Conservation (phyloP, 139 green algal genomes). For the Chlamydomonas urium region DNA sequence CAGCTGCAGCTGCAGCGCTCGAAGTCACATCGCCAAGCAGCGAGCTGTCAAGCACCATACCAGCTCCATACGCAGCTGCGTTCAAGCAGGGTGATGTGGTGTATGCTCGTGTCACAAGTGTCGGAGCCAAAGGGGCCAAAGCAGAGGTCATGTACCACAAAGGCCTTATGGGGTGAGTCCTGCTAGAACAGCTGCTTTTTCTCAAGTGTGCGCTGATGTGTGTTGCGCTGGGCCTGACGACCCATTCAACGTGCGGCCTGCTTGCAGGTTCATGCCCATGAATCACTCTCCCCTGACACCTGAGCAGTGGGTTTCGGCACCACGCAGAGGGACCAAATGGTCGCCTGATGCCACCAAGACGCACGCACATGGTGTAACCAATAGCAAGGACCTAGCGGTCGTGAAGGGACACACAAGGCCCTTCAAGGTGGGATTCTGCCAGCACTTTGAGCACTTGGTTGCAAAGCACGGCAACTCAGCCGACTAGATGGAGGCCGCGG, state of each 20-base stretch:
- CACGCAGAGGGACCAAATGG: not conserved
- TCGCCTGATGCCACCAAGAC: not conserved
- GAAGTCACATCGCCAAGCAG: not conserved
- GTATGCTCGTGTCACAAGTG: conserved; percentile 1
- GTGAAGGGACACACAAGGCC: not conserved
- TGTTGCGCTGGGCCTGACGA: not conserved
- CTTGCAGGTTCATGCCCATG: conserved; percentile 8
- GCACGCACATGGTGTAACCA: too few species aligned
- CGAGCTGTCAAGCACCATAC: not conserved
- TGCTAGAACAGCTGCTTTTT: not conserved
- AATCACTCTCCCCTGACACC: conserved; percentile 8
- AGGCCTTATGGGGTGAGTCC: conserved; percentile 14
- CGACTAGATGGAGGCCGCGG: not conserved
- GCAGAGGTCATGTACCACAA: conserved; percentile 14
- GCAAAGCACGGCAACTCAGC: not conserved
- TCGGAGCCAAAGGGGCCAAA: not conserved
- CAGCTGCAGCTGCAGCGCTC: not conserved
- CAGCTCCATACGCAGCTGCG: not conserved
- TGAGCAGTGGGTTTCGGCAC: not conserved
- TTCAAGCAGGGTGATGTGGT: conserved; percentile 12
- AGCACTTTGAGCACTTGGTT: not conserved
- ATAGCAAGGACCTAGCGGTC: not conserved
- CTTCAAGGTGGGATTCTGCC: conserved; percentile 10
- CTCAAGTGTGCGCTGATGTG: not conserved
- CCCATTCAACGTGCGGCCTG: not conserved